These are phyloP conservation scores for Nicotiana obtusifolia DNA, from an alignment of 257 asterid species.

Conservation along the genomic window DNA sequence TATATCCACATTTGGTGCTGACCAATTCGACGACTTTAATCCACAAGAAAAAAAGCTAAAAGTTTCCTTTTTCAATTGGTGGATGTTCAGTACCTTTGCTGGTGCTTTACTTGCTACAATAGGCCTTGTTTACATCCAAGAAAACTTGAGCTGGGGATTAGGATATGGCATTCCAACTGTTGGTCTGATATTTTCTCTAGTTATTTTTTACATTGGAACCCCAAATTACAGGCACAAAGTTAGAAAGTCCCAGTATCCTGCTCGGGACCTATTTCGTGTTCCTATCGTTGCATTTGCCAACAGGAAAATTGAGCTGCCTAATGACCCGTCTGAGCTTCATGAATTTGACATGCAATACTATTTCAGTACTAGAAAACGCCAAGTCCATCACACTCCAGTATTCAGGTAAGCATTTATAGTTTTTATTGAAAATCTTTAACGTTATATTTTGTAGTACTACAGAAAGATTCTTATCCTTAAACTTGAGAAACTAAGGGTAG, in stretches of 20 bases:
- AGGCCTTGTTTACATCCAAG: conserved; percentile 79
- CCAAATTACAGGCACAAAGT: conserved; percentile 71
- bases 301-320: conserved; percentile 40
- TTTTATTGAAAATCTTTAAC: background rate
- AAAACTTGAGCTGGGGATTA: conserved; percentile 76
- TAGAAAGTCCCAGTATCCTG: conserved; percentile 50
- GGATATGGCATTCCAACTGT: conserved; percentile 77
- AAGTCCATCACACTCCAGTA: conserved; percentile 49
- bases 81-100: conserved; percentile 80
- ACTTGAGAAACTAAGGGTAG: background rate
- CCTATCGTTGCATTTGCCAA: conserved; percentile 40
- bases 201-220: conserved; percentile 60
- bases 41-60: conserved; percentile 62
- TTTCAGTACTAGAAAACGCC: conserved; percentile 42
- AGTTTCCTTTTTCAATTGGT: conserved; percentile 84
- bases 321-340: conserved; percentile 40
- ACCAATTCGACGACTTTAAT: conserved; percentile 72
- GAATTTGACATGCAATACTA: conserved; percentile 61
- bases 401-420: conserved; percentile 45
- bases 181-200: conserved; percentile 50
- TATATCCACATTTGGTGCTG: conserved; percentile 89
- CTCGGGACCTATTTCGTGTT: conserved; percentile 50
- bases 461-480: background rate
- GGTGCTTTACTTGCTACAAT: conserved; percentile 72
- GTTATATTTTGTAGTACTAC: background rate